Evolutionary conservation across 2,329 filamentous ascomycete species (phyloP), one percentile per base, ranked within the genome.

Genomic region (Fusarium penzigii): DNA sequence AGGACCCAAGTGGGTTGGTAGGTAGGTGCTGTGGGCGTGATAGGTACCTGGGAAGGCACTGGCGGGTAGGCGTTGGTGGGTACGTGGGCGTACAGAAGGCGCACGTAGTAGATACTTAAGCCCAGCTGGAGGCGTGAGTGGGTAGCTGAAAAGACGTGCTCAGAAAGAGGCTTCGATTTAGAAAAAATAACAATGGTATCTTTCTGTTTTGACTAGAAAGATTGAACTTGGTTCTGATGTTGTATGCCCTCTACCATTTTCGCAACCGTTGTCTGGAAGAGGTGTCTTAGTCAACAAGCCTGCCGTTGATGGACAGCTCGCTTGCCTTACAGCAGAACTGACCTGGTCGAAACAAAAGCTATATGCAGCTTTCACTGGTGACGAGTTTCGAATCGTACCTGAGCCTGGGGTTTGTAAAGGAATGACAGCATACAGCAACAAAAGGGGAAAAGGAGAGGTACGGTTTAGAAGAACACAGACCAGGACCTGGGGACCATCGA

Each of bases 1-100:
- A 52, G 55, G 55, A 63, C 61, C 61, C 57, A 58, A 57, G 36
- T 48, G 43, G 39, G 20, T 25, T 25, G 20, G 20, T 25, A 5
- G 20, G 20, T 25, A 5, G 57, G 59, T 59, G 54, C 45, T 17
- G 42, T 17, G 5, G 46, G 52, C 51, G 20, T 25, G 20, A 14
- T 14, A 25, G 20, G 20, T 25, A 25, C 20, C n/a, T n/a, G n/a
- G 20, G 43, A 34, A 44, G 48, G 36, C 50, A 46, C 42, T 49
- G 48, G 46, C 14, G 39, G 39, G 42, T 39, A 46, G 32, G 44
- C 42, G 53, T 48, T 49, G 47, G 52, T n/a, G n/a, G n/a, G n/a
- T n/a, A n/a, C 38, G 41, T 25, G 32, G 46, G 32, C 32, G 32
- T 14, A 32, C 6, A 11, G 29, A 6, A 32, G 29, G 29, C 29